Conservation (phyloP, 176 grass and related monocot species). For the Aegilops longissima region DNA sequence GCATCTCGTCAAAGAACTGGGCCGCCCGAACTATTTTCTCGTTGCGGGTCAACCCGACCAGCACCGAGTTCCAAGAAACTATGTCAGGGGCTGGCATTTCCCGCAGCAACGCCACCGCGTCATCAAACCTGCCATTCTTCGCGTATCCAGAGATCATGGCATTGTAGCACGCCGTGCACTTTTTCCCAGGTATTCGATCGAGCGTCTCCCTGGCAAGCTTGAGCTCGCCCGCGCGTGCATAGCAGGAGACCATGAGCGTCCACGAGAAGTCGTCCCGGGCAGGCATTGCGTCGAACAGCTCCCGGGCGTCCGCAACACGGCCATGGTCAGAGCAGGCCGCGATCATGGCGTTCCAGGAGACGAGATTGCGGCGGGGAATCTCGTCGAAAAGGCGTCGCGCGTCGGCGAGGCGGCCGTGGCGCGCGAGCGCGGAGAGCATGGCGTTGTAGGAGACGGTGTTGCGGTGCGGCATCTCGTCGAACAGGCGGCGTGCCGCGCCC, state of each 20-base stretch:
- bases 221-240: constrained; percentile 38
- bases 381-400: constrained; percentile 48
- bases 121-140: constrained; percentile 45
- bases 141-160: constrained; percentile 63
- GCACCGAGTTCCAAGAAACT: constrained; percentile 54
- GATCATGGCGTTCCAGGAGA: constrained; percentile 73
- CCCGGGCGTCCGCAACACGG: constrained; percentile 24
- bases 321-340: constrained; percentile 38
- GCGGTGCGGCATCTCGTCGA: constrained; percentile 52
- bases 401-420: constrained; percentile 39
- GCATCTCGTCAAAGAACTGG: constrained; percentile 52
- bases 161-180: constrained; percentile 55
- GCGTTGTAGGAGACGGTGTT: constrained; percentile 64
- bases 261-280: constrained; percentile 44
- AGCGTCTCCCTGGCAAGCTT: constrained; percentile 36
- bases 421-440: constrained; percentile 53
- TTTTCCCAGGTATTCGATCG: constrained; percentile 45
- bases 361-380: constrained; percentile 35
- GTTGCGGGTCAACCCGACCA: constrained; percentile 39
- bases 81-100: constrained; percentile 32
- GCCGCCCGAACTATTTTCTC: constrained; percentile 24
- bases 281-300: constrained; percentile 56
- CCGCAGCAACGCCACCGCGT: constrained; percentile 35
- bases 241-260: constrained; percentile 61
- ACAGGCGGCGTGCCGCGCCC: constrained; percentile 42